These are phyloP conservation scores for Aspergillus sclerotioniger DNA, from an alignment of 495 filamentous ascomycete genomes.

Conservation along the genomic window DNA sequence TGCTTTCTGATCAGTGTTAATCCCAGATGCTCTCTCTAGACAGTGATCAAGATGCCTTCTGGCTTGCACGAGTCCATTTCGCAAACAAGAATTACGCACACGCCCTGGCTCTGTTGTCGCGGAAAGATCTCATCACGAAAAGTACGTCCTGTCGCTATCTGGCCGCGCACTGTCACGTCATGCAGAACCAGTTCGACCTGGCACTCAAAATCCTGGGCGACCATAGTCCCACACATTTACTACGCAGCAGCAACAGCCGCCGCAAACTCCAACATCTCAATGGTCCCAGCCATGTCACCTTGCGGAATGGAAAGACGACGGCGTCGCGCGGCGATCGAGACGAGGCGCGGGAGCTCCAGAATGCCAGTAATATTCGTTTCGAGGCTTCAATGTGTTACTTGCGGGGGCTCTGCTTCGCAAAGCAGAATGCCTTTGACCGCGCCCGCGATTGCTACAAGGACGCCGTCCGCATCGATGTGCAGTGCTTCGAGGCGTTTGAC, in stretches of 20 bases:
- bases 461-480: constrained; percentile 92
- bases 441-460: constrained; percentile 98
- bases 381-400: constrained; percentile 98
- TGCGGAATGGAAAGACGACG: constrained; percentile 45
- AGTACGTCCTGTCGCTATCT: constrained; percentile 88
- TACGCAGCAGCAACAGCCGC: constrained; percentile 64
- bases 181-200: constrained; percentile 83
- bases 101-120: constrained; percentile 79
- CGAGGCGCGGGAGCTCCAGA: constrained; percentile 65
- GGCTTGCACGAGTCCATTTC: constrained; percentile 93
- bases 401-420: constrained; percentile 89
- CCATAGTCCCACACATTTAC: constrained; percentile 84
- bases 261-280: constrained; percentile 56
- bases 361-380: constrained; percentile 70
- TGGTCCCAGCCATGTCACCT: constrained; percentile 47
- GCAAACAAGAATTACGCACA: constrained; percentile 89
- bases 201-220: constrained; percentile 87
- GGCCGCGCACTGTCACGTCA: constrained; percentile 88
- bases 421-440: constrained; percentile 95
- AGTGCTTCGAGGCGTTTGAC: constrained; percentile 97
- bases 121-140: constrained; percentile 75
- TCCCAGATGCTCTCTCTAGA: constrained; percentile 49
- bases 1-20: background rate
- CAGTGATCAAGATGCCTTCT: constrained; percentile 87
- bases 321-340: constrained; percentile 53